Evolutionary conservation across 2,329 filamentous ascomycete genomes (phyloP), one percentile per base, ranked within the genome.

Genomic region (Apiospora phragmitis): DNA sequence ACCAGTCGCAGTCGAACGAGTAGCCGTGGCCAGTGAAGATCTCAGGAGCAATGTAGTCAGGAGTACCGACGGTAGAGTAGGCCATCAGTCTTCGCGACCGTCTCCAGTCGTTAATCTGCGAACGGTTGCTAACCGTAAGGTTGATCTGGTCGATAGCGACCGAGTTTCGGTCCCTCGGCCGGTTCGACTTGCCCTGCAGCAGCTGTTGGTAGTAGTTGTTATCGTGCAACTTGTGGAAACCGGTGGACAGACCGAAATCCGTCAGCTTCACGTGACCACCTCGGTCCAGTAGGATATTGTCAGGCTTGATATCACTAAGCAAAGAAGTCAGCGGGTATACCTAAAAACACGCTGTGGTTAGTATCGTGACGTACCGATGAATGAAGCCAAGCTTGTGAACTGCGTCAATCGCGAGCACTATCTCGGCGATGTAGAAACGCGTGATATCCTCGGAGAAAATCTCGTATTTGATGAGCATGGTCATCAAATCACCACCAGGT

Each of bases 381-480:
- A 99, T 97, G 84, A 98, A 99, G 73, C 96, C 96, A 74, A 98
- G 89, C 82, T 97, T 97, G 83, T 99, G 96, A 55, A 99, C 96
- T 18, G 96, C 96, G 80, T 99, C 96, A 75, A 99, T 98, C n/a
- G 96, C 96, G 79, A 98, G 88, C 32, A 97, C 94, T 77, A 98
- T 95, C 82, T 99, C 95, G 32, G 96, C 96, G 90, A 99, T 99
- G 83, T 99, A 99, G 83, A 99, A 99, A 24, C 96, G 91, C 41
- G 96, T 99, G 75, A 99, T 98, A 76, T 99, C 96, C 81, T 98
- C 95, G 0, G 94, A 97, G 82, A 99, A 99, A 81, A 99, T 98
- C 81, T 99, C 96, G 79, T 99, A 99, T 87, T 98, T 99, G 86
- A 99, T 99, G 76, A 99, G 87, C 96, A 99, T 99, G 4, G 96